A percentile compares a stretch with the other conserved stretches of the same genome.
phyloP scores from a whole-genome alignment of 768 basidiomycete genomes.

The Collybia sp. region DNA sequence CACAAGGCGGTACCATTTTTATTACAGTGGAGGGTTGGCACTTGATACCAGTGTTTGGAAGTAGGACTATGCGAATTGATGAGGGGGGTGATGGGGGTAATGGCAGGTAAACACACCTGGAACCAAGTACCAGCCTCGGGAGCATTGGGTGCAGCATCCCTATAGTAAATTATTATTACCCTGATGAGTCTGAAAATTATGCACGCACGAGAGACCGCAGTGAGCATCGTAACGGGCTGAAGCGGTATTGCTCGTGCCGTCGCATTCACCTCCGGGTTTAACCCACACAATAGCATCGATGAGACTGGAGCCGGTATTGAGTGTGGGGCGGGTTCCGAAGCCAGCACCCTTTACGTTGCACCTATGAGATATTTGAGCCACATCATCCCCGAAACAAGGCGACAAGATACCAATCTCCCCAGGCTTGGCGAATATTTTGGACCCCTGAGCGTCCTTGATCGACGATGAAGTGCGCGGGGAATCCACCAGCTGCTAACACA shows the following conservation, averaged over 20 bases:
- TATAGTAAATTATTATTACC: slow-evolving; percentile 12
- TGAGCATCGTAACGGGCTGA: slow-evolving; percentile 48
- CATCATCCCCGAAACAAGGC: background rate
- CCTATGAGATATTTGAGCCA: slow-evolving; percentile 6
- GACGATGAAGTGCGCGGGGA: slow-evolving; percentile 60
- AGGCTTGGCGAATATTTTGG: slow-evolving; percentile 53
- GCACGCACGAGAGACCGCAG: slow-evolving; percentile 41
- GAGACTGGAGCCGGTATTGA: slow-evolving; percentile 45
- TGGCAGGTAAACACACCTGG: slow-evolving; percentile 29
- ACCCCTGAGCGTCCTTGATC: slow-evolving; percentile 63
- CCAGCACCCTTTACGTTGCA: slow-evolving; percentile 65
- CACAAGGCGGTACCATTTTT: no score
- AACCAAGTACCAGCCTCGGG: slow-evolving; percentile 67
- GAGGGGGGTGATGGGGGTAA: background rate
- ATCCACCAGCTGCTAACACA: slow-evolving; percentile 34
- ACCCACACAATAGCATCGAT: slow-evolving; percentile 64
- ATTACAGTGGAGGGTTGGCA: slow-evolving; percentile 49
- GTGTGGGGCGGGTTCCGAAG: slow-evolving; percentile 56
- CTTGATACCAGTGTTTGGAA: slow-evolving; percentile 50
- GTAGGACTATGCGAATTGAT: slow-evolving; percentile 30
- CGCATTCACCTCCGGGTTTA: slow-evolving; percentile 66
- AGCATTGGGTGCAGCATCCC: slow-evolving; percentile 50
- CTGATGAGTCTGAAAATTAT: background rate
- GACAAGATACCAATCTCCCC: slow-evolving; percentile 49
- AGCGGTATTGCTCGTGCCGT: slow-evolving; percentile 55